phyloP scores from a whole-genome alignment of 768 basidiomycete species.

The Pleurotus citrinopileatus region DNA sequence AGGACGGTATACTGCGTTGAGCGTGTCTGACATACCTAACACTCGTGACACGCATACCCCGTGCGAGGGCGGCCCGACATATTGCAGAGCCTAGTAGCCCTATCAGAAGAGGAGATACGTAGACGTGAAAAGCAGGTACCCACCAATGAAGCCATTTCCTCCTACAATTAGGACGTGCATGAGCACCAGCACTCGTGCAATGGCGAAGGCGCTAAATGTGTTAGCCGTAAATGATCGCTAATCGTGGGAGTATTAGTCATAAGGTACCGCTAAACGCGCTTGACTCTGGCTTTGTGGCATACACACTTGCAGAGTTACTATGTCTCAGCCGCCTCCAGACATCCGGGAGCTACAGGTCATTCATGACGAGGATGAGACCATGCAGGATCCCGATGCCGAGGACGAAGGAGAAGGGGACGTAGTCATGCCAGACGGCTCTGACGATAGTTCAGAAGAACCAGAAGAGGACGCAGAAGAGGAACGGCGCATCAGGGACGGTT shows the following conservation, averaged over 20 bases:
- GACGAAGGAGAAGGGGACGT: conserved; percentile 52
- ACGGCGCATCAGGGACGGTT: conserved; percentile 76
- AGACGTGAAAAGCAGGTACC: neutral
- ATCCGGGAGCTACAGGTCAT: neutral
- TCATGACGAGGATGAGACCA: conserved; percentile 61
- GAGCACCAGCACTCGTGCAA: too few relatives aligned
- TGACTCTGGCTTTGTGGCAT: too few relatives aligned
- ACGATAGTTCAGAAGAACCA: conserved; percentile 87
- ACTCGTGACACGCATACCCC: conserved; percentile 85
- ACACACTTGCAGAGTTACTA: too few relatives aligned
- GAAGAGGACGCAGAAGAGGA: conserved; percentile 92
- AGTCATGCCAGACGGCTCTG: conserved; percentile 51
- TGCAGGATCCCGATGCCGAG: conserved; percentile 52
- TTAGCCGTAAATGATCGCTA: too few relatives aligned
- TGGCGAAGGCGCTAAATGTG: too few relatives aligned
- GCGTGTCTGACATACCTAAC: conserved; percentile 74
- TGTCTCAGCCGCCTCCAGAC: conserved; percentile 4
- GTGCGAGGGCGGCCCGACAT: conserved; percentile 81
- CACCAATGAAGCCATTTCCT: conserved; percentile 98
- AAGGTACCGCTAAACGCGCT: too few relatives aligned
- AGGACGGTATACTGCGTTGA: too few relatives aligned
- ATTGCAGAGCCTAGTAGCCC: conserved; percentile 93
- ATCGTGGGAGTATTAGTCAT: too few relatives aligned
- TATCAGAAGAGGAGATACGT: conserved; percentile 7
- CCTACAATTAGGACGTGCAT: conserved; percentile 85